A percentile compares a stretch with the other conserved stretches of the same genome.
Conservation (phyloP, 2,329 filamentous ascomycete genomes). For the Aureobasidium sp. region DNA sequence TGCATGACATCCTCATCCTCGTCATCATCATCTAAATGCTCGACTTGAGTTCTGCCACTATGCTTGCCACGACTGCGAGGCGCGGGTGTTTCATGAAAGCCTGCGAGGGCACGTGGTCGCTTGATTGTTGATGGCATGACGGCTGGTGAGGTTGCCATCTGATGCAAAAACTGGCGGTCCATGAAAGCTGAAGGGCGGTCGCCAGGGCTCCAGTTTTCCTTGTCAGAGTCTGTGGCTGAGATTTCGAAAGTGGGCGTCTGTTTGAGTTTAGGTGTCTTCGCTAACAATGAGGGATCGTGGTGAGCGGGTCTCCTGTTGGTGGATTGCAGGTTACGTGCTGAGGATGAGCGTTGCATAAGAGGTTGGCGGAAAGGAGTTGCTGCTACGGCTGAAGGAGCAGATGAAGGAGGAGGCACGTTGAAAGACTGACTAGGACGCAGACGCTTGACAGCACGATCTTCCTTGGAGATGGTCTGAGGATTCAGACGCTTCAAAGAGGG, state of each 20-base stretch:
- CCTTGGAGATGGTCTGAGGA: neutral
- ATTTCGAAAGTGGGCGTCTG: constrained; percentile 37
- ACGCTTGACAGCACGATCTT: constrained; percentile 8
- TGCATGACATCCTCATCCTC: constrained; percentile 60
- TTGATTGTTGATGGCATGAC: neutral
- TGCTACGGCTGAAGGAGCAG: constrained; percentile 8
- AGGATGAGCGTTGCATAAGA: constrained; percentile 27
- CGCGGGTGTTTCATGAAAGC: constrained; percentile 9
- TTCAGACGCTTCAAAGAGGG: constrained; percentile 9
- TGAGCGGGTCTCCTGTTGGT: neutral
- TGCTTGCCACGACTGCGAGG: constrained; percentile 1
- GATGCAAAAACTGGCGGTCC: constrained; percentile 28
- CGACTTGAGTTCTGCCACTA: neutral
- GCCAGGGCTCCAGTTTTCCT: constrained; percentile 76
- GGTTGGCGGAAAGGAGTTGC: constrained; percentile 22
- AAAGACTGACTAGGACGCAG: constrained; percentile 12
- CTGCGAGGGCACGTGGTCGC: neutral
- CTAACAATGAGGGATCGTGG: neutral
- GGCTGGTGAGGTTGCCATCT: constrained; percentile 1
- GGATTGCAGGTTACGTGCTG: constrained; percentile 27
- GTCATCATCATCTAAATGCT: constrained; percentile 19
- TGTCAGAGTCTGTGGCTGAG: constrained; percentile 72
- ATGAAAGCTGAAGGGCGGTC: constrained; percentile 11
- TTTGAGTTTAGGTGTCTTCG: constrained; percentile 21
- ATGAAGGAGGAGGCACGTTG: constrained; percentile 2